These are phyloP conservation scores for Xylaria flabelliformis DNA, from an alignment of 495 filamentous ascomycete species.

Conservation along the genomic window DNA sequence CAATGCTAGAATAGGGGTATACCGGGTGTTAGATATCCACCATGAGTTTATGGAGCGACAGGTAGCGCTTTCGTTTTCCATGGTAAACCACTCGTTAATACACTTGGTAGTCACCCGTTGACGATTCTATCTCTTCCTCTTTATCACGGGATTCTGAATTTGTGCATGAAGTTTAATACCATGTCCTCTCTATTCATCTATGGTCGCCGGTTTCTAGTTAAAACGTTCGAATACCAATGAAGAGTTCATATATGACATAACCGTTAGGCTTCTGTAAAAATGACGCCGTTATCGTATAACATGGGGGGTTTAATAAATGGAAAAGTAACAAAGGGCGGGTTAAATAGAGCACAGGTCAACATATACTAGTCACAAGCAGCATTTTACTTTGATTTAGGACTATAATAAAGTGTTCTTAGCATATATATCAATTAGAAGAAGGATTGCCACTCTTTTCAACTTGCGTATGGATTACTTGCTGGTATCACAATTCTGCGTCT, in stretches of 20 bases:
- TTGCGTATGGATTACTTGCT: neutral
- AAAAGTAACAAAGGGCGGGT: too few relatives aligned
- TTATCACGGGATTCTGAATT: neutral
- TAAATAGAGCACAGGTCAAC: too few relatives aligned
- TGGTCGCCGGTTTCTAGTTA: neutral
- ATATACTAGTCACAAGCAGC: too few relatives aligned
- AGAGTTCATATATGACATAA: neutral
- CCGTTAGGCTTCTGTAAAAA: neutral
- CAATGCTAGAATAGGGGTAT: constrained; percentile 1
- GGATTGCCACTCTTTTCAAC: neutral
- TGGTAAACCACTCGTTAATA: constrained; percentile 8
- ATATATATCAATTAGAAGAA: neutral
- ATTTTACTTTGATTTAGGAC: too few relatives aligned
- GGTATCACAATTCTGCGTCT: neutral
- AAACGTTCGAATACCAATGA: neutral
- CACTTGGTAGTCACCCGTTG: neutral
- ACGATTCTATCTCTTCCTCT: neutral
- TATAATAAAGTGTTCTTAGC: neutral
- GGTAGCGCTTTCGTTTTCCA: constrained; percentile 1
- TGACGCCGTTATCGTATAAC: neutral
- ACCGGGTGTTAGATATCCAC: neutral
- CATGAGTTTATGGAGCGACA: neutral
- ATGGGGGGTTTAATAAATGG: neutral
- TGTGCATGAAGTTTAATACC: neutral
- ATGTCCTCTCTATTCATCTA: neutral